phyloP scores from a whole-genome alignment of 345 rosid species.

The Euphorbia peplus region DNA sequence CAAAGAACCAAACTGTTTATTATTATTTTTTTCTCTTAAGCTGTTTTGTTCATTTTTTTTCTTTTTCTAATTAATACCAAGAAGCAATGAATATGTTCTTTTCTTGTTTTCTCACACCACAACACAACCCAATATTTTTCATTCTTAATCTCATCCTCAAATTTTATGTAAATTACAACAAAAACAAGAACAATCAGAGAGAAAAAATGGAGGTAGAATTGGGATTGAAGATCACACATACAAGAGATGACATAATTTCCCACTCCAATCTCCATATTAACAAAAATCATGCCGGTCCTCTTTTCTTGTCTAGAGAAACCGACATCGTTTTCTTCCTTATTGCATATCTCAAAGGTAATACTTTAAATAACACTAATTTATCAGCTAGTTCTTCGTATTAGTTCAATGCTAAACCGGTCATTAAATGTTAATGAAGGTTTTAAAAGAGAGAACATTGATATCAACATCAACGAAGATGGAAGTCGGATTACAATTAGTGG shows the following conservation, averaged over 20 bases:
- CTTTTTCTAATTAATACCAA: no score
- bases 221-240: slow-evolving; percentile 66
- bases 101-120: slow-evolving; percentile 27
- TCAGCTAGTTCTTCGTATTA: no score
- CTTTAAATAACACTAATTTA: no score
- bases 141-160: not conserved
- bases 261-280: slow-evolving; percentile 42
- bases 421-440: slow-evolving; percentile 47
- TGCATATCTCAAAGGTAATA: slow-evolving; percentile 64
- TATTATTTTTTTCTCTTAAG: no score
- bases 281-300: slow-evolving; percentile 49
- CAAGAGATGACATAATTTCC: slow-evolving; percentile 57
- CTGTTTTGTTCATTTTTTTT: no score
- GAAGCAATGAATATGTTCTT: slow-evolving; percentile 66
- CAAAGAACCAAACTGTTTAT: slow-evolving; percentile 13
- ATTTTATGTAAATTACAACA: no score
- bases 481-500: slow-evolving; percentile 48
- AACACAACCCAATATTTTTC: not conserved
- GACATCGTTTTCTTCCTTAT: slow-evolving; percentile 60
- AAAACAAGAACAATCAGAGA: no score
- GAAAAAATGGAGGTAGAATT: slow-evolving; percentile 68
- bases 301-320: slow-evolving; percentile 70
- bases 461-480: slow-evolving; percentile 69
- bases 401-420: not conserved
- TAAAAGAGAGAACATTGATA: slow-evolving; percentile 50